phyloP scores from a whole-genome alignment of 768 basidiomycete species.

The Lactarius trivialis region DNA sequence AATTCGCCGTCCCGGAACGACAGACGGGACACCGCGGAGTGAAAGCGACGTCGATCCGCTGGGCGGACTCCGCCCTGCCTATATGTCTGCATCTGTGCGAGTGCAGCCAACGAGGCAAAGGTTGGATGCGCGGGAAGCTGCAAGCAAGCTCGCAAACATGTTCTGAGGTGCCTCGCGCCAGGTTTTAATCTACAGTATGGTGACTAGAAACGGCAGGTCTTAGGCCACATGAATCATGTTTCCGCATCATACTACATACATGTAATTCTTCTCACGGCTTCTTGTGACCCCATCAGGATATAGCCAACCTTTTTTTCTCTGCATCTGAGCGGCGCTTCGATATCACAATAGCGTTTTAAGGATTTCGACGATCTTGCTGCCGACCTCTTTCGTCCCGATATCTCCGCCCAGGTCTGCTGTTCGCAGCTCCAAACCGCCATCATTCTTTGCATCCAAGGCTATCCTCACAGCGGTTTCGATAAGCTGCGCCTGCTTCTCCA shows the following conservation, averaged over 20 bases:
- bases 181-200: background rate
- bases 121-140: constrained; percentile 80
- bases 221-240: constrained; percentile 14
- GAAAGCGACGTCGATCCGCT: constrained; percentile 51
- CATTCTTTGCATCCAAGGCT: constrained; percentile 64
- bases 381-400: constrained; percentile 68
- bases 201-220: background rate
- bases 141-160: constrained; percentile 87
- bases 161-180: constrained; percentile 38
- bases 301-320: background rate
- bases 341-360: constrained; percentile 51
- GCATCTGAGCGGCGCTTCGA: background rate
- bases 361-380: constrained; percentile 73
- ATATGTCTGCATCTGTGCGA: constrained; percentile 69
- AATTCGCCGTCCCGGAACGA: constrained; percentile 16
- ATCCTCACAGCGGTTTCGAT: constrained; percentile 89
- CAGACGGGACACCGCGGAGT: constrained; percentile 15
- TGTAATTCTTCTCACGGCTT: background rate
- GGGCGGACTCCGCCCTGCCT: constrained; percentile 50
- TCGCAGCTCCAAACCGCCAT: constrained; percentile 71
- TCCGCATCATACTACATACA: constrained; percentile 8
- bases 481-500: constrained; percentile 75
- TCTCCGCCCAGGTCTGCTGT: constrained; percentile 86
- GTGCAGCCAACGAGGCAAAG: constrained; percentile 64
- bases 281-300: background rate